phyloP scores from a whole-genome alignment of 2,329 filamentous ascomycete genomes.

The Mycogone perniciosa region DNA sequence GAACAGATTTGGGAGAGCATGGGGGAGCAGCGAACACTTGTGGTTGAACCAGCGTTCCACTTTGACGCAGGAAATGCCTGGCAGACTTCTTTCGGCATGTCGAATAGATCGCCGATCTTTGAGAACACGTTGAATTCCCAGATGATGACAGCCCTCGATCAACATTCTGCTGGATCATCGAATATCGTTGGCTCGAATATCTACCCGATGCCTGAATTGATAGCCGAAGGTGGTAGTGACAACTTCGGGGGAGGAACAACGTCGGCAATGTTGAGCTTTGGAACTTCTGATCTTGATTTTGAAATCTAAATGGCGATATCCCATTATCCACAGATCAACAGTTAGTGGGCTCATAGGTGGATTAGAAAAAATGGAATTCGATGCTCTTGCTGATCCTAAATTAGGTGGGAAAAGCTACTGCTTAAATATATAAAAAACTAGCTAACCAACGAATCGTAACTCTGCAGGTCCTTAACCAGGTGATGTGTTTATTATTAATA shows the following conservation, averaged over 20 bases:
- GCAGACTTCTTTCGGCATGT: background rate
- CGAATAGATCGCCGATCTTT: background rate
- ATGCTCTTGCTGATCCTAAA: too few relatives aligned
- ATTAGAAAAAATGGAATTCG: too few relatives aligned
- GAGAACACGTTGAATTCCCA: background rate
- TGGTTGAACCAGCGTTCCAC: background rate
- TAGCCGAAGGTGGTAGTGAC: background rate
- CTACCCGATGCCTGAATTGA: background rate
- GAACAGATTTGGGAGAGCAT: background rate
- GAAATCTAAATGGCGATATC: background rate
- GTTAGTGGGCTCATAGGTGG: too few relatives aligned
- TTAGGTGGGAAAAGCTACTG: too few relatives aligned
- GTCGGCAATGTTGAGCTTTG: background rate
- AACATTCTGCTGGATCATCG: background rate
- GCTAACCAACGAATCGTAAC: too few relatives aligned
- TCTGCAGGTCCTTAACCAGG: too few relatives aligned
- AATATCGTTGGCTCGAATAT: background rate
- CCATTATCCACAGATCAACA: too few relatives aligned
- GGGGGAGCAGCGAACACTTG: background rate
- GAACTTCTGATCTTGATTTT: background rate
- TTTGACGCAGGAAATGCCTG: background rate
- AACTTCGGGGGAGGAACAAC: background rate
- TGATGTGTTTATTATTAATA: too few relatives aligned
- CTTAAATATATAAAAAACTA: too few relatives aligned
- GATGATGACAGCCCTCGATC: background rate